Base-by-base conservation (phyloP, 2,329 filamentous ascomycete species). In the Exophiala spinifera region DNA sequence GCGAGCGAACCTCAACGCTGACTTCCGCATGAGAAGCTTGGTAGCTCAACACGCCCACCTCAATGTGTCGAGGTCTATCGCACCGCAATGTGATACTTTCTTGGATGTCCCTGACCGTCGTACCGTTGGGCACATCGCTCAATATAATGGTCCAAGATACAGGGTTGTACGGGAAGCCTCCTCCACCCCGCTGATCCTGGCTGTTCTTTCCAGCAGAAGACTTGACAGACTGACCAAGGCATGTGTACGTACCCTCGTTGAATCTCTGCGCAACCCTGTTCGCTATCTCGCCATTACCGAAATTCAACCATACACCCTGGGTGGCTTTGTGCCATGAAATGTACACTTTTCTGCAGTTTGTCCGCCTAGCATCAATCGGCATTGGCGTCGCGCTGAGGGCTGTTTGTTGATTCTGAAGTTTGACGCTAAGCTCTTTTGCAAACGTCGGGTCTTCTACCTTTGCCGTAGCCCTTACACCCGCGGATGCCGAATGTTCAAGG, bases 271-370 rank as follows among this genome's bases (percentile, higher is more conserved):
- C 50, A 19, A 64, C 62, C 37, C 55, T 51, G 23, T 55, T 55
- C 33, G 63, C 64, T 37, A 65, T 61, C 3, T 59, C 51, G 17
- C 51, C 56, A 34, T 57, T 61, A 33, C 61, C 61, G 49, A 63
- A 66, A 45, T 64, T 61, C 39, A 66, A 15, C 61, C 60, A 61
- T 13, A 54, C 60, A 33, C 40, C 53, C 53, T 48, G 55, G 45
- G 62, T 56, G n/a, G 64, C 21, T 54, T 61, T 66, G 46, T 64
- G 56, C 65, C 64, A 66, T 13, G 64, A 66, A 39, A 57, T 55
- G 19, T 62, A 51, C 25, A 66, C 57, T 46, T 65, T 66, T 50
- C 60, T 63, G 57, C 59, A 65, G 47, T 60, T 61, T 25, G 55
- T 55, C 44, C 46, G 20, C 17, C 49, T 51, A 17, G 47, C 19